These are phyloP conservation scores for Paecilomyces formosus DNA, from an alignment of 2,329 filamentous ascomycete species.

Conservation along the genomic window DNA sequence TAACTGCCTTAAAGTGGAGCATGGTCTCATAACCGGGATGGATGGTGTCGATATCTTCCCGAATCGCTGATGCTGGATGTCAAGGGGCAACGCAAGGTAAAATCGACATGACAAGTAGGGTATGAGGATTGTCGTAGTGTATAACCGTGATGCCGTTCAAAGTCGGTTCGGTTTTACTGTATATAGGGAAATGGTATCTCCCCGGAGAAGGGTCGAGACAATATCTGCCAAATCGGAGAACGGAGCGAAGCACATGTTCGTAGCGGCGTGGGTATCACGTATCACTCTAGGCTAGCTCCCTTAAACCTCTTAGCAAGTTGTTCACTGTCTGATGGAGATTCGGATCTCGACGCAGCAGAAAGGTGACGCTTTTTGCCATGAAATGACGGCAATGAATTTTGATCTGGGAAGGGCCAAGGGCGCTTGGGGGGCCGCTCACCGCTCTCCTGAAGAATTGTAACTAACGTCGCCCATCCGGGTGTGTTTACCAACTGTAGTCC, in stretches of 20 bases:
- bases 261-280: constrained; percentile 2
- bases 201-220: neutral
- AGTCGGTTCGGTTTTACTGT: neutral
- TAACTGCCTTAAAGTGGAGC: neutral
- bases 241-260: neutral
- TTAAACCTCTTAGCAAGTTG: constrained; percentile 59
- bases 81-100: neutral
- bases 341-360: constrained; percentile 20
- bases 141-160: neutral
- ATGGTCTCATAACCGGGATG: neutral
- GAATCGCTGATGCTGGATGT: neutral
- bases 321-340: constrained; percentile 45
- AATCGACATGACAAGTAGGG: neutral
- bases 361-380: constrained; percentile 27
- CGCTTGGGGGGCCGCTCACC: constrained; percentile 91
- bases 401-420: constrained; percentile 35
- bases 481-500: constrained; percentile 77
- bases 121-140: neutral
- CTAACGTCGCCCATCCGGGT: constrained; percentile 86
- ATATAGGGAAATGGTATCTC: neutral
- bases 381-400: constrained; percentile 24
- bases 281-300: constrained; percentile 50
- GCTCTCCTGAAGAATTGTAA: constrained; percentile 90
- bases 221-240: neutral
- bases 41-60: neutral